Percentiles rank a stretch among this genome's conserved stretches.
These are phyloP conservation scores for Hyphopichia homilentoma DNA, from an alignment of 805 yeast genomes.

Conservation along the genomic window DNA sequence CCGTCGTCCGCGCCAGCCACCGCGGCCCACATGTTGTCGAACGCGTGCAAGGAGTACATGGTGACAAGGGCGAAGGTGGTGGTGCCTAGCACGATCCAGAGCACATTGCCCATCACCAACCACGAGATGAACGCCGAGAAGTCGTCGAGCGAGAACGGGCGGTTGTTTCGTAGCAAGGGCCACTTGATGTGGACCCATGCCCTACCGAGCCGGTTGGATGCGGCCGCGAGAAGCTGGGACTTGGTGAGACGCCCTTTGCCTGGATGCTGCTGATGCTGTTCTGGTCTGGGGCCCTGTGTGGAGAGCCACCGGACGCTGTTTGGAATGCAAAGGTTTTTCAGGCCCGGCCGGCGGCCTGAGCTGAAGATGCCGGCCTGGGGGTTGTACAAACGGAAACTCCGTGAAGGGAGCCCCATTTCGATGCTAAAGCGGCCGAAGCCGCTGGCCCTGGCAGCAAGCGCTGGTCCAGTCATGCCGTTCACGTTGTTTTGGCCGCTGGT, in stretches of 20 bases:
- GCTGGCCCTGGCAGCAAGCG: no score
- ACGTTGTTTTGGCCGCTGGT: no score
- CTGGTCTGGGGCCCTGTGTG: no score
- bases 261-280: background rate
- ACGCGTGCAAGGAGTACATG: slow-evolving; percentile 41
- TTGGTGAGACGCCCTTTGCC: slow-evolving; percentile 11
- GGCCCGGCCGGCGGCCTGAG: no score
- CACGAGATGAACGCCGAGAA: slow-evolving; percentile 53
- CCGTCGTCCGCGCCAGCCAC: slow-evolving; percentile 18
- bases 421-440: no score
- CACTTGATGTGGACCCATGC: slow-evolving; percentile 41
- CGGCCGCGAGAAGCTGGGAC: slow-evolving; percentile 24
- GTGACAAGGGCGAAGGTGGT: slow-evolving; percentile 51
- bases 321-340: no score
- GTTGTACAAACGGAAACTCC: no score
- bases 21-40: slow-evolving; percentile 23
- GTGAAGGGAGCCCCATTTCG: no score
- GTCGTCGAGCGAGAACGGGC: slow-evolving; percentile 49
- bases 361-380: no score
- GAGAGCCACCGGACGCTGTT: no score
- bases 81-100: slow-evolving; percentile 55
- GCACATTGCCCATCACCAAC: slow-evolving; percentile 53
- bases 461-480: no score
- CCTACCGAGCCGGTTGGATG: slow-evolving; percentile 27
- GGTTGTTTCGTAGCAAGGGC: slow-evolving; percentile 45